Base-by-base conservation (phyloP, 352 stramenopile species). In the Pilasporangium apinafurcum region DNA sequence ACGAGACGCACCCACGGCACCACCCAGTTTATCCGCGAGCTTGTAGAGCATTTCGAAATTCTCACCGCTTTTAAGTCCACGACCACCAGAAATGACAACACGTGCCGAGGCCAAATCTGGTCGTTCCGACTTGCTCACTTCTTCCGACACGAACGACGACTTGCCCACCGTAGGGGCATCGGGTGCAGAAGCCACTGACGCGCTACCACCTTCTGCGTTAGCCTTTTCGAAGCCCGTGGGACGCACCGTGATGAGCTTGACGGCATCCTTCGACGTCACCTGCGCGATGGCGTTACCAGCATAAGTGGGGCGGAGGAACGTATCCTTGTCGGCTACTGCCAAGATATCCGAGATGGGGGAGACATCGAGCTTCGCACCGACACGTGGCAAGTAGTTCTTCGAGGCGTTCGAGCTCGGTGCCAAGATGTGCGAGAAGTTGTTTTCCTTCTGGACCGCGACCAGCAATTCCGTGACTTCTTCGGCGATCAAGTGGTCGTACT, bases 21-120 rank as follows among this genome's bases (percentile, higher is more conserved):
- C 97, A 34, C 93, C 93, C 5, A 99, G 66, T 65, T 99, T 99
- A 65, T 99, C 96, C 1, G 96, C 97, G 34, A 99, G 68, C 54
- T 82, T 86, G 68, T 99, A 97, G 37, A 99, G 76, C 62, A 99
- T 85, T 30, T 88, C 72, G 65, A 99, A 99, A 66, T 99, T 99
- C 47, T 99, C 95, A 18, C 89, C 92, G 60, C 69, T 96, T 75
- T 99, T 99, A 50, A 99, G 80, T 18, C 95, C 97, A 27, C 96
- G 86, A 38, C 97, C 97, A 21, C 97, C 97, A 33, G 90, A 86
- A 34, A 99, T 85, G 17, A 99, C 96, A 34, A 98, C 89, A 10
- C 77, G 74, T 2, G 97, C 97, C 31, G 89, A 84, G 21, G 74
- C 71, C 44, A 99, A 67, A 58, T 99, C 96, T 17, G 96, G 96